Evolutionary conservation across 2,329 filamentous ascomycete genomes (phyloP).

Genomic region (Talaromyces sp.): DNA sequence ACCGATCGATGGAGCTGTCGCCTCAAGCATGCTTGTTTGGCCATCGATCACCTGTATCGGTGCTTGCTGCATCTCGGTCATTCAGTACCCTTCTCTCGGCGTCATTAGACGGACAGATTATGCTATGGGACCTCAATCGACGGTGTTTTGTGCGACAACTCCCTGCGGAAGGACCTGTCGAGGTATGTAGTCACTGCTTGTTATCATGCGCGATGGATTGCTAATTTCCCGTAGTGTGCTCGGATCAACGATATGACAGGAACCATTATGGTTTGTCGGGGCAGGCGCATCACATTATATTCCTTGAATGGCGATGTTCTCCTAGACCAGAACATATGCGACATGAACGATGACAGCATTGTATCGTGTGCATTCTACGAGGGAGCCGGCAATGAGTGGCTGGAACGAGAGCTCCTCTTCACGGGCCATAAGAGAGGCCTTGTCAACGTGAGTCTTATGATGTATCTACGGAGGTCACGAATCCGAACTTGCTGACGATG

Average conservation of each 20-base stretch:
- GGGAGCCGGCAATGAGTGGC: conserved; percentile 83
- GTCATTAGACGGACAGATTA: conserved; percentile 72
- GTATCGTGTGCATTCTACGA: conserved; percentile 89
- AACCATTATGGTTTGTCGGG: conserved; percentile 79
- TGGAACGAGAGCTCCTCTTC: conserved; percentile 79
- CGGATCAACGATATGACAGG: conserved; percentile 86
- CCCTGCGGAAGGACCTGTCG: conserved; percentile 49
- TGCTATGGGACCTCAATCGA: conserved; percentile 92
- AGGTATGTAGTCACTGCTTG: conserved; percentile 27
- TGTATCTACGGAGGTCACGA: not conserved
- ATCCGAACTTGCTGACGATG: not conserved
- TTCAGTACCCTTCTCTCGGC: conserved; percentile 85
- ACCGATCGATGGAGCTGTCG: conserved; percentile 71
- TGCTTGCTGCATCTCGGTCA: conserved; percentile 77
- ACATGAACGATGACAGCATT: conserved; percentile 67
- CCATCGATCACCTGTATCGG: conserved; percentile 76
- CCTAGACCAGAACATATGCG: conserved; percentile 75
- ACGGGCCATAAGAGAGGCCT: conserved; percentile 81
- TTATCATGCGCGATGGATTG: conserved; percentile 6
- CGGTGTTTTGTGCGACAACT: conserved; percentile 78
- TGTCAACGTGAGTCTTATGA: conserved; percentile 56
- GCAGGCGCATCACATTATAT: conserved; percentile 69
- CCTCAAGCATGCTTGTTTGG: conserved; percentile 81
- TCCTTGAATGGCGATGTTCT: conserved; percentile 83
- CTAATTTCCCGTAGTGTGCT: conserved; percentile 59